Evolutionary conservation across 805 yeast genomes (phyloP), one percentile per base, ranked within the genome.

Genomic region (Candida stauntonica): DNA sequence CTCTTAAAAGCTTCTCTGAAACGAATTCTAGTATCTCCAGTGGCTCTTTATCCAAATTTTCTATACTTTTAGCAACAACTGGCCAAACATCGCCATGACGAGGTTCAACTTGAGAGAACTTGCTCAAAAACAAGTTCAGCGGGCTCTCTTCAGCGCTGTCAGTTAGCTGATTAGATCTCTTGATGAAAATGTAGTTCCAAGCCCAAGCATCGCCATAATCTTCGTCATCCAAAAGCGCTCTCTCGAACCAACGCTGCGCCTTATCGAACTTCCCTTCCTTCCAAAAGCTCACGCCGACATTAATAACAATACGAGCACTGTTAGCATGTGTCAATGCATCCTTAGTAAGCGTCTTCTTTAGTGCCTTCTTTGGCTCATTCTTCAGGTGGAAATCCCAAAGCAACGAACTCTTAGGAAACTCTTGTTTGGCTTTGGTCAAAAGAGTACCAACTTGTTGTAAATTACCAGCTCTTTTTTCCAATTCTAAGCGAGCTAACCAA

Each of bases 121-220:
- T 52, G 5, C 48, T 42, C 17, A 69, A 44, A 27, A 79, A 52
- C 5, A 48, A 44, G 4, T 55, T 50, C n/a, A 60, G 11, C 11
- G n/a, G n/a, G n/a, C n/a, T 31, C 12, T 72, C 78, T 2, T 56
- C 62, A 5, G 51, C 41, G 4, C 38, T 36, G 11, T 31, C 54
- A 5, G 58, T 48, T 34, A 61, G 29, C 9, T 20, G 21, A 17
- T 35, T n/a, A 5, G n/a, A 63, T 44, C 67, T 71, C 16, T 47
- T 35, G 31, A 66, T 40, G 45, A 72, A 75, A 19, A 68, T 65
- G 48, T 73, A 75, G 34, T 68, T 52, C 81, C 87, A 81, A 1
- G 77, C 73, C 83, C 94, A 87, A 3, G 71, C 60, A 59, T 89
- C 97, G 4, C 95, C 97, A 53, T 67, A 73, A n/a, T 61, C 64